Conservation (phyloP, 2,329 filamentous ascomycete genomes). For the Neopestalotiopsis clavispora region DNA sequence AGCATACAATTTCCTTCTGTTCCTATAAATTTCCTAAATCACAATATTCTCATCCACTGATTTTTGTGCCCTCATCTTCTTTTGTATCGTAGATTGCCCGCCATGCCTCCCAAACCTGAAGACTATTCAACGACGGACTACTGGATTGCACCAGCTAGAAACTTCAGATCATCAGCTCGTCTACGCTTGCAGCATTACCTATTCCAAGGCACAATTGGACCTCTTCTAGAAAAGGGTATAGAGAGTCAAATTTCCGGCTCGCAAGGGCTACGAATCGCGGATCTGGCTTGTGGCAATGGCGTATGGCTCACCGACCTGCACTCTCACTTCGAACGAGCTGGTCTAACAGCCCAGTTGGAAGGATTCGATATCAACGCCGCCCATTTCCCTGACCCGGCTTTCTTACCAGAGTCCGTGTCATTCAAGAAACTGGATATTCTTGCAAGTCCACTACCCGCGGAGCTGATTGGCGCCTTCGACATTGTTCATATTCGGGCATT, state of each 20-base stretch:
- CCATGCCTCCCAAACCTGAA: conserved; percentile 54
- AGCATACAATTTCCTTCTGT: not conserved
- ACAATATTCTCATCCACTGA: no score
- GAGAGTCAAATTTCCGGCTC: conserved; percentile 16
- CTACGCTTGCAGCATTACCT: conserved; percentile 9
- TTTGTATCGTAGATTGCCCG: conserved; percentile 26
- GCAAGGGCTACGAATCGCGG: conserved; percentile 24
- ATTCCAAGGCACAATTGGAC: conserved; percentile 27
- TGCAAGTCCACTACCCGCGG: conserved; percentile 19
- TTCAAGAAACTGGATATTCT: conserved; percentile 27
- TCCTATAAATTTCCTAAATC: no score
- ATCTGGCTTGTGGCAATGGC: conserved; percentile 32
- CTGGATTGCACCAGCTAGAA: conserved; percentile 23
- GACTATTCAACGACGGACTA: conserved; percentile 37
- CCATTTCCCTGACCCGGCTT: conserved; percentile 24
- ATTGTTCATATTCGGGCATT: conserved; percentile 30
- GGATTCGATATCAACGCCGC: conserved; percentile 30
- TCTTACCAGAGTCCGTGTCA: conserved; percentile 23
- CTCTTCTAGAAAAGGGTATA: conserved; percentile 21
- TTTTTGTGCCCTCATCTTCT: not conserved
- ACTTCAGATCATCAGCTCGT: conserved; percentile 10
- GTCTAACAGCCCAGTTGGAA: conserved; percentile 21
- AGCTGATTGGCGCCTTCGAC: conserved; percentile 26
- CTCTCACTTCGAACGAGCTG: conserved; percentile 21
- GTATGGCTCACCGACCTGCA: conserved; percentile 27